Evolutionary conservation across 2,329 filamentous ascomycete species (phyloP), one percentile per base, ranked within the genome.

Genomic region (Amauroascus verrucosus): DNA sequence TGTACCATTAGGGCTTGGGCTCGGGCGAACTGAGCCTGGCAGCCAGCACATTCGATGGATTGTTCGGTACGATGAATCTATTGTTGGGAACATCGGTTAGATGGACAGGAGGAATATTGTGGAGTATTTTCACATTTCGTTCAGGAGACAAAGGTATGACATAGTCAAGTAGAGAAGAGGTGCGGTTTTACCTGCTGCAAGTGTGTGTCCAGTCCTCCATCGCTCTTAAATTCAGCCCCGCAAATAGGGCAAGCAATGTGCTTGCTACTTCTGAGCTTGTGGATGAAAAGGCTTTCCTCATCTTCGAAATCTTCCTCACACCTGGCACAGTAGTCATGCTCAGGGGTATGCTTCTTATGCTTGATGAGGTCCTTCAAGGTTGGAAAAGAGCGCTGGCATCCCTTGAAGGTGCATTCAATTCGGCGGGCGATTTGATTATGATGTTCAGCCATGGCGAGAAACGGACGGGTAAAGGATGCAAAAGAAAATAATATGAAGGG

Each of bases 191-290:
- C 78, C 58, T 71, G 63, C 52, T 71, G 67, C n/a, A 80, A 71
- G 57, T 83, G 80, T 18, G 60, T 60, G 51, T 75, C 72, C 9
- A 77, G 68, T 1, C 78, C 80, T 20, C 70, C 71, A 2, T 72
- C 67, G 26, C 72, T 78, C 56, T 74, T 73, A 65, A 80, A 82
- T 40, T 82, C 78, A 7, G 72, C 62, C 11, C 75, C 77, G 51
- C 80, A 83, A 40, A 80, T 69, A 11, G 77, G 75, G 62, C 80
- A 83, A 48, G 72, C 73, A 44, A 77, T 74, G 56, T 79, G 75
- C 28, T 69, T 71, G 2, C 67, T 61, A 32, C 67, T 73, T 46
- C 64, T 62, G 40, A 74, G 64, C 59, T 77, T 78, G 64, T 80
- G 77, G n/a, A 70, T 61, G 6, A 74, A 66, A 2, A 74, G 62